Conservation (phyloP, 2,329 filamentous ascomycete species). For the Neodidymelliopsis sp. region DNA sequence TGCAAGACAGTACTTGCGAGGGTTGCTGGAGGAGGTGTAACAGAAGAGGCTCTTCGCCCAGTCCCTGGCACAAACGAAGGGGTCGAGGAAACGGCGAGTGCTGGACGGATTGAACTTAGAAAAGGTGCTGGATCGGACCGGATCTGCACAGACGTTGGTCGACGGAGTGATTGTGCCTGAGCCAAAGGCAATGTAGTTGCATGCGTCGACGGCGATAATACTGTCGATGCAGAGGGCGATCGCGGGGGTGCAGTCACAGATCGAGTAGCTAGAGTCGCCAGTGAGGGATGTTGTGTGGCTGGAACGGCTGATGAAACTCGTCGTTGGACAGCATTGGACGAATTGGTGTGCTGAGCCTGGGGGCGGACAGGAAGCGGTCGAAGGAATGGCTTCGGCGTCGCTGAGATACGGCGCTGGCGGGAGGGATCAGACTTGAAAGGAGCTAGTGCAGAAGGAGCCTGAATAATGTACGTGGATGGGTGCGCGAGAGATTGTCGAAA, state of each 20-base stretch:
- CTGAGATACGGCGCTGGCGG: constrained; percentile 37
- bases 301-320: constrained; percentile 40
- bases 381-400: constrained; percentile 46
- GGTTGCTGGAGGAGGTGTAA: constrained; percentile 14
- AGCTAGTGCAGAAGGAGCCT: constrained; percentile 13
- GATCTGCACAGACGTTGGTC: constrained; percentile 56
- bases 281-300: constrained; percentile 29
- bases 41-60: constrained; percentile 30
- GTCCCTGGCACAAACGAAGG: constrained; percentile 43
- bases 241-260: constrained; percentile 43
- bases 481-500: constrained; percentile 37
- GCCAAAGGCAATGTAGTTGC: constrained; percentile 19
- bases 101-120: constrained; percentile 47
- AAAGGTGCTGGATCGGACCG: constrained; percentile 54
- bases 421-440: constrained; percentile 19
- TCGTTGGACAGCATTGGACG: constrained; percentile 35
- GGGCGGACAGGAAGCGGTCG: constrained; percentile 47
- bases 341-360: constrained; percentile 39
- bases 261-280: constrained; percentile 35
- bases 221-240: constrained; percentile 25
- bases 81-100: constrained; percentile 38
- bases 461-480: constrained; percentile 11
- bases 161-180: constrained; percentile 42
- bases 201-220: constrained; percentile 19
- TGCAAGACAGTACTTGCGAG: constrained; percentile 18